A percentile compares a stretch with the other conserved stretches of the same genome.
phyloP scores from a whole-genome alignment of 257 asterid genomes.

The Plantago ovata region DNA sequence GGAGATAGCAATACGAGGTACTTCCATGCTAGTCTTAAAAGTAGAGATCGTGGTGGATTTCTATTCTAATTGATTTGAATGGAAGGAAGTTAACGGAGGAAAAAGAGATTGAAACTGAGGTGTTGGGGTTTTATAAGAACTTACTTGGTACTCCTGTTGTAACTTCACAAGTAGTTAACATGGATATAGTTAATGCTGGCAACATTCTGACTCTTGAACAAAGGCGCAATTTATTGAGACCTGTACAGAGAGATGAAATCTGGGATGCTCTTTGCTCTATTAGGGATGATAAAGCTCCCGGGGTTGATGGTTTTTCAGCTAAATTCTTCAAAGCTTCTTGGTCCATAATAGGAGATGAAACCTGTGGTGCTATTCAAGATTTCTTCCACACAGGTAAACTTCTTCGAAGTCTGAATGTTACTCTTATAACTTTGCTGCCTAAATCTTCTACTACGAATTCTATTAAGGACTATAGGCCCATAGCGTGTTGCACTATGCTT shows the following conservation, averaged over 20 bases:
- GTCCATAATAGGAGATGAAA: neutral
- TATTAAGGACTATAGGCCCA: too few relatives aligned
- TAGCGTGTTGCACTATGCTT: too few relatives aligned
- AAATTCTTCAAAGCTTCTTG: neutral
- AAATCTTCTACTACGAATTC: neutral
- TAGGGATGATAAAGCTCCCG: neutral
- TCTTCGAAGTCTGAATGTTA: neutral
- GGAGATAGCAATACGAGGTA: neutral
- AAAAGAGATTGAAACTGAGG: neutral
- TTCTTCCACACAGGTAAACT: neutral
- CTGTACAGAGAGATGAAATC: neutral
- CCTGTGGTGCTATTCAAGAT: neutral
- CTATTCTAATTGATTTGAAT: neutral
- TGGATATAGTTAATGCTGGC: neutral
- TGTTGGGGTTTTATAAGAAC: too few relatives aligned
- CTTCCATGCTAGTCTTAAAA: neutral
- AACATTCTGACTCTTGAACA: neutral
- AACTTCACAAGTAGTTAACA: neutral
- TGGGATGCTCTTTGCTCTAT: neutral
- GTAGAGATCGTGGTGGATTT: neutral
- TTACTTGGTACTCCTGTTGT: neutral
- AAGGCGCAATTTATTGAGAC: neutral
- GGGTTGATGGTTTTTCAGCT: neutral
- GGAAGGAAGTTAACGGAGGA: neutral
- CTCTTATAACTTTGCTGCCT: neutral